phyloP scores from a whole-genome alignment of 2,329 filamentous ascomycete genomes.

The Phyllosticta ampelicida region DNA sequence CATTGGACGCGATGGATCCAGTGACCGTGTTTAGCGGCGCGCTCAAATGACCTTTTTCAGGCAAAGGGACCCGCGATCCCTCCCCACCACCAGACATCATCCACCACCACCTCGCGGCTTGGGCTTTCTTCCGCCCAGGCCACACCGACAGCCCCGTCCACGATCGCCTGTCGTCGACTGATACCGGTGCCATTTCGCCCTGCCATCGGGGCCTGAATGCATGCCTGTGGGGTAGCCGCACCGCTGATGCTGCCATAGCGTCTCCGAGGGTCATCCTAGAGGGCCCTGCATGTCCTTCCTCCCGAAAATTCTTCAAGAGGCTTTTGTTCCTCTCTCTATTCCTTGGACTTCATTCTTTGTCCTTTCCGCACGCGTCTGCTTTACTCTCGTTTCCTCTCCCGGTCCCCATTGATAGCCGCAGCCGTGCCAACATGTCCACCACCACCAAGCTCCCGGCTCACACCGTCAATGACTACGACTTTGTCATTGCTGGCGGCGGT shows the following conservation, averaged over 20 bases:
- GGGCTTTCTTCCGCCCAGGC: neutral
- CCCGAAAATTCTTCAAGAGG: slow-evolving; percentile 4
- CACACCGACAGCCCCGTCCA: neutral
- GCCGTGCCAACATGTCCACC: slow-evolving; percentile 39
- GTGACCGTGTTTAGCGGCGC: neutral
- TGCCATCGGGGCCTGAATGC: neutral
- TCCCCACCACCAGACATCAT: neutral
- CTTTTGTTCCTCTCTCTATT: slow-evolving; percentile 1
- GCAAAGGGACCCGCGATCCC: neutral
- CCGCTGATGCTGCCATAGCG: neutral
- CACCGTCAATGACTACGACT: slow-evolving; percentile 64
- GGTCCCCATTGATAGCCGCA: slow-evolving; percentile 3
- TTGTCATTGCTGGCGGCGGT: slow-evolving; percentile 75
- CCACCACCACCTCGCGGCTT: neutral
- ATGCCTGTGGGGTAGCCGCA: neutral
- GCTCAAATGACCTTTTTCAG: neutral
- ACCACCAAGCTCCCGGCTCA: slow-evolving; percentile 55
- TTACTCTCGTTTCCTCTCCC: slow-evolving; percentile 9
- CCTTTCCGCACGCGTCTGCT: neutral
- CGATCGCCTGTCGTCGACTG: neutral
- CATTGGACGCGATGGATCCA: neutral
- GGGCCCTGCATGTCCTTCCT: neutral
- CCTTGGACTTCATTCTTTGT: slow-evolving; percentile 9
- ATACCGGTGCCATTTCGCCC: slow-evolving; percentile 1
- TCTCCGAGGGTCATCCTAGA: neutral